Percentiles rank a stretch among this genome's conserved stretches.
These are phyloP conservation scores for Gnaphalium uliginosum DNA, from an alignment of 129 eudicot species.

Conservation along the genomic window DNA sequence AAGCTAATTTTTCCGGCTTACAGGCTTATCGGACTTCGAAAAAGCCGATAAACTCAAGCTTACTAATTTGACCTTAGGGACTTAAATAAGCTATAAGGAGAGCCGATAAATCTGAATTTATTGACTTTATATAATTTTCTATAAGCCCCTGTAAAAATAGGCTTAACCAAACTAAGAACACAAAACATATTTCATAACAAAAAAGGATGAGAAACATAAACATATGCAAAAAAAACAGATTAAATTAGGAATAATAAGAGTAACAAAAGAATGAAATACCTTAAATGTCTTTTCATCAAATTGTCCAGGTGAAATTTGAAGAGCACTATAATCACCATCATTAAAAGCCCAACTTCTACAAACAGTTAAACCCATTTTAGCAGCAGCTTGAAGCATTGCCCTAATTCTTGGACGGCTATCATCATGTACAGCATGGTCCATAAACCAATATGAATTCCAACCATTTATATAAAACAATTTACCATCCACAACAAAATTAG, in stretches of 20 bases:
- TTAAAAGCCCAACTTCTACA: slow-evolving; percentile 99
- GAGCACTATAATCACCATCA: slow-evolving; percentile 95
- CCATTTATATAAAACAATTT: slow-evolving; percentile 75
- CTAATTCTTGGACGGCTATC: slow-evolving; percentile 59
- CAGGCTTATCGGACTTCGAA: background rate
- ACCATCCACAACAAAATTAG: slow-evolving; percentile 85
- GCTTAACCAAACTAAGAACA: slow-evolving; percentile 9
- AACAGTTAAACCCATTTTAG: slow-evolving; percentile 94
- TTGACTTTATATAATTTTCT: background rate
- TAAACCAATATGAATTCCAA: slow-evolving; percentile 98
- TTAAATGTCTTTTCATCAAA: slow-evolving; percentile 79
- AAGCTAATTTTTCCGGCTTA: background rate
- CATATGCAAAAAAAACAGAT: background rate
- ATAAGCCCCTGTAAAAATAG: background rate
- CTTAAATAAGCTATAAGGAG: background rate
- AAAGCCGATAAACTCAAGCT: background rate
- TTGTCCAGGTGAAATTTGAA: slow-evolving; percentile 91
- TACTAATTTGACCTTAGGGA: background rate
- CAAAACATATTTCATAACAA: background rate
- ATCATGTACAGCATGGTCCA: slow-evolving; percentile 89
- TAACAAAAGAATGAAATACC: slow-evolving; percentile 39
- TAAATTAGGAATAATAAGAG: background rate
- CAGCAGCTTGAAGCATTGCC: slow-evolving; percentile 75
- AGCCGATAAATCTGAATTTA: background rate
- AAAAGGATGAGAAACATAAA: slow-evolving; percentile 9